Base-by-base conservation (phyloP, 1,284 basidiomycete species). In the Cryptococcus sp. region DNA sequence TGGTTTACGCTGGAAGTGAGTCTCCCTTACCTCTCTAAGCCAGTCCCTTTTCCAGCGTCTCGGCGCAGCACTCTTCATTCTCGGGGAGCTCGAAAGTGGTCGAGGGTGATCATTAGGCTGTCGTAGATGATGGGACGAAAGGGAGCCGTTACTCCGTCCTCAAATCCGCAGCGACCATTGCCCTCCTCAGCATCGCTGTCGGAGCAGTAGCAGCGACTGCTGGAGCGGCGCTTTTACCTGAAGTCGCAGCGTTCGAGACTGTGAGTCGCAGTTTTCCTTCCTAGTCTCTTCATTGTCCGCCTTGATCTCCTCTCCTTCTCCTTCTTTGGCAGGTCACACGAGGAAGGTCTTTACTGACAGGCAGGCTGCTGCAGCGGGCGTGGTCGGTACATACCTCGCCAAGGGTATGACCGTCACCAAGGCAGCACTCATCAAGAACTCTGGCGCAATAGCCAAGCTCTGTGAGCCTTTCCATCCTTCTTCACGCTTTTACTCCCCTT, bases 81-180 rank as follows among this genome's bases (percentile, higher is more conserved):
- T 9, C 16, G 14, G n/a, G 25, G 5, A 9, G 5, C 23, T 31
- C 12, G 24, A 19, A 25, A 28, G 7, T 22, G 18, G 18, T n/a
- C 10, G 41, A 43, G 25, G 36, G 19, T 41, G 34, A 32, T 28
- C 14, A 10, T 18, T 22, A 63, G 62, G 63, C 62, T 1, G 25
- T 65, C n/a, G 47, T 62, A 0, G 66, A 68, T 47, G 66, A 66
- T 50, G 64, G 56, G 11, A 57, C 59, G 21, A 66, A 66, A 45
- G 60, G 61, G 42, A 53, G 57, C 0, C 50, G 63, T 16, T 68
- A 68, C 41, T 66, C 64, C 1, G 47, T 66, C n/a, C 39, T 68
- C 7, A 68, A 68, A 52, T 65, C 63, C 5, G 66, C 66, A 26
- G 66, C 66, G 10, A 68, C 66, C n/a, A 68, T 68, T n/a, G 66